Base-by-base conservation (phyloP, 2,329 filamentous ascomycete genomes). In the Didymosphaeria variabile region DNA sequence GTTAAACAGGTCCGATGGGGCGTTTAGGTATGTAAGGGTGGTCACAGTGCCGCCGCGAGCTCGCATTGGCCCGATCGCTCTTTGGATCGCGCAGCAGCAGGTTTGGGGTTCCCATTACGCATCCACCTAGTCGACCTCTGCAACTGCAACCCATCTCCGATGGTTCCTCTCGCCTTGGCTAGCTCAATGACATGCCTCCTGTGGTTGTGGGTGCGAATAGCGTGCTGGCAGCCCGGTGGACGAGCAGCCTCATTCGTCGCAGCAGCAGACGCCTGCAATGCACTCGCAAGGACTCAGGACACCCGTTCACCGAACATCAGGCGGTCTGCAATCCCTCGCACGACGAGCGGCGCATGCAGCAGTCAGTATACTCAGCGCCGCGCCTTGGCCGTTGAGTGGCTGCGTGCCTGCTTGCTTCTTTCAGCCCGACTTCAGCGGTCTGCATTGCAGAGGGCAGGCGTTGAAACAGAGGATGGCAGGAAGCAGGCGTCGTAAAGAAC, bases 281-380 rank as follows among this genome's bases (percentile, higher is more conserved):
- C 26, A 26, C 5, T n/a, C 19, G 40, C n/a, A 17, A 17, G 31
- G 40, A 21, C 15, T 13, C 19, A 17, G 31, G 40, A 21, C 15
- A 21, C 19, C 40, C 34, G n/a, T 55, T 21, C 38, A 55, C 52
- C 40, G 52, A 55, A 40, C 12, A 29, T 21, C 52, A 55, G 52
- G 52, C 52, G 26, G 52, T 55, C 23, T 54, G 51, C 38, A 15
- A n/a, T 40, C 15, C 15, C 36, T 38, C 36, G 36, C 36, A 38
- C 36, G 13, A 38, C 36, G 36, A 40, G 36, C 36, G 36, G 45
- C 23, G 47, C 47, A 13, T 36, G 15, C 19, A 36, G 47, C 47
- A 36, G 29, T 29, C 23, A 49, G 45, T 8, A 49, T 49, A 40
- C 49, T 4, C 49, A 38, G 49, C 19, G 32, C 49, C 34, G 32